Percentiles rank a stretch among this genome's conserved stretches.
Conservation (phyloP, 2,329 filamentous ascomycete species). For the Hymenoscyphus repandus region DNA sequence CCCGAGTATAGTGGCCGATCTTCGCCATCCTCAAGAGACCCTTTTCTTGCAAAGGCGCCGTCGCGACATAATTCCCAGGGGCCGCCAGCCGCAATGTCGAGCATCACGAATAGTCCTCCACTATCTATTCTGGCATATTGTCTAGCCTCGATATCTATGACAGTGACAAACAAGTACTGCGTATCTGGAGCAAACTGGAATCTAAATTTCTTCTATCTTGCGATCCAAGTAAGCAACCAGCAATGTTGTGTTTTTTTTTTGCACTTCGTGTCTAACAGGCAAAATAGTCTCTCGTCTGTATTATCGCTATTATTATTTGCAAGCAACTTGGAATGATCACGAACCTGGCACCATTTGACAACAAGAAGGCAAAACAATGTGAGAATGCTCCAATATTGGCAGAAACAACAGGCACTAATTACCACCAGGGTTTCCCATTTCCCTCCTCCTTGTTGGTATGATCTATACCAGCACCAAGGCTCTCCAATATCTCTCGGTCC, state of each 20-base stretch:
- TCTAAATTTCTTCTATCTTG: conserved; percentile 91
- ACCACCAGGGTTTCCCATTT: conserved; percentile 83
- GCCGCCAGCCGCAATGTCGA: conserved; percentile 22
- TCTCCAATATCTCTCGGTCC: conserved; percentile 92
- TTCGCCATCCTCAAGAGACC: conserved; percentile 33
- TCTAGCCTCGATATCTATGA: conserved; percentile 96
- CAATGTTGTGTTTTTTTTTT: conserved; percentile 1
- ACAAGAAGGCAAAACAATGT: conserved; percentile 91
- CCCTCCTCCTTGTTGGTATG: conserved; percentile 94
- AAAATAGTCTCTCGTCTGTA: conserved; percentile 78
- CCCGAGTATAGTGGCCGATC: conserved; percentile 35
- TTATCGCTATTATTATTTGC: conserved; percentile 74
- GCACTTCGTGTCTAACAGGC: conserved; percentile 10
- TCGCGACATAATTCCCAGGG: conserved; percentile 30
- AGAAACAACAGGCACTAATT: conserved; percentile 6
- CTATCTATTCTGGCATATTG: conserved; percentile 88
- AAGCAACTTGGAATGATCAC: conserved; percentile 79
- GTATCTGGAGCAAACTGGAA: conserved; percentile 90
- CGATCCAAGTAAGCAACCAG: conserved; percentile 70
- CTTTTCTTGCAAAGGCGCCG: conserved; percentile 30
- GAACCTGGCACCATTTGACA: conserved; percentile 75
- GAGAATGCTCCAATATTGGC: conserved; percentile 31
- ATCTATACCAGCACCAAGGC: conserved; percentile 98
- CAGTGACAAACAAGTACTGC: conserved; percentile 99
- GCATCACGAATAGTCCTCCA: conserved; percentile 67